These are phyloP conservation scores for Fusarium chlamydosporum DNA, from an alignment of 2,329 filamentous ascomycete genomes.

Conservation along the genomic window DNA sequence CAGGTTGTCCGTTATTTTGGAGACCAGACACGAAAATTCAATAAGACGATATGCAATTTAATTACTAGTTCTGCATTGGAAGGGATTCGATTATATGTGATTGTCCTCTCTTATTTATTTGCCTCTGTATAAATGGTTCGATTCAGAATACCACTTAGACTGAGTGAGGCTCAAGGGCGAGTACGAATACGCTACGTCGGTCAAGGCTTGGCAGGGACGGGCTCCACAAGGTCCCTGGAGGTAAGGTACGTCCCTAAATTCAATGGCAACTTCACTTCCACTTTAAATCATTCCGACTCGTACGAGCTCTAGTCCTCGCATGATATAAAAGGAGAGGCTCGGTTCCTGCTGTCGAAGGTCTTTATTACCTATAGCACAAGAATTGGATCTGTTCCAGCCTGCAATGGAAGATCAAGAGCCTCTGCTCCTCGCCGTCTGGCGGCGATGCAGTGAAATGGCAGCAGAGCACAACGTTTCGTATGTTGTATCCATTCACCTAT, in stretches of 20 bases:
- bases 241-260: conserved; percentile 28
- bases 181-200: conserved; percentile 47
- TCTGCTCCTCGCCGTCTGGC: conserved; percentile 41
- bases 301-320: conserved; percentile 27
- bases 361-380: not conserved
- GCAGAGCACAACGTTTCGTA: conserved; percentile 49
- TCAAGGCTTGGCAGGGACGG: conserved; percentile 43
- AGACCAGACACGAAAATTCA: conserved; percentile 47
- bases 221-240: conserved; percentile 25
- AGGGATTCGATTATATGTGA: not conserved
- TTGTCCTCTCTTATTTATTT: not conserved
- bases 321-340: conserved; percentile 36
- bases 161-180: conserved; percentile 20
- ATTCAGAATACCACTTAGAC: conserved; percentile 1
- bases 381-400: not conserved
- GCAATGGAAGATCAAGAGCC: conserved; percentile 44
- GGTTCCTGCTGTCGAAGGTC: conserved; percentile 1
- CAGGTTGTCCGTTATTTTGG: conserved; percentile 49
- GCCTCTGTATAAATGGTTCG: not conserved
- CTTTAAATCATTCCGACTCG: conserved; percentile 27
- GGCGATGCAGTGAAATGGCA: conserved; percentile 40
- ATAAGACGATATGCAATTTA: conserved; percentile 45
- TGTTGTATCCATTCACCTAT: conserved; percentile 25
- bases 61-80: not conserved
- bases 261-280: conserved; percentile 18